These are phyloP conservation scores for Monosporascus sp. DNA, from an alignment of 2,329 filamentous ascomycete genomes.

Conservation along the genomic window DNA sequence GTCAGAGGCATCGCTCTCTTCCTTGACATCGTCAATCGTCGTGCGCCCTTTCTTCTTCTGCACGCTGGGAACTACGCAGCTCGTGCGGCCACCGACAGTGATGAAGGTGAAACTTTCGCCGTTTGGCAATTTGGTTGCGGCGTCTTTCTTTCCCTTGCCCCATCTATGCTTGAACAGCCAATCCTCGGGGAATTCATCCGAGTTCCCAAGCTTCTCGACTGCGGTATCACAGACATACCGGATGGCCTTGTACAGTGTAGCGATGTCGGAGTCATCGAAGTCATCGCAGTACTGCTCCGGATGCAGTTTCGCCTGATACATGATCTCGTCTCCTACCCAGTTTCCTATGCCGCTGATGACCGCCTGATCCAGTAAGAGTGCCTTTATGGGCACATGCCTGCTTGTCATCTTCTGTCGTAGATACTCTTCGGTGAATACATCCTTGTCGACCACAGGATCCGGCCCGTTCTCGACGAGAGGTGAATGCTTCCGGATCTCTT, in stretches of 20 bases:
- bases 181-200: constrained; percentile 73
- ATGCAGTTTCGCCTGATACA: constrained; percentile 84
- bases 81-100: constrained; percentile 86
- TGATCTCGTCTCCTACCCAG: constrained; percentile 92
- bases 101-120: constrained; percentile 82
- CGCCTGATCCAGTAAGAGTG: constrained; percentile 78
- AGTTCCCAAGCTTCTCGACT: constrained; percentile 73
- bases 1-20: constrained; percentile 14
- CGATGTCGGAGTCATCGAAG: constrained; percentile 66
- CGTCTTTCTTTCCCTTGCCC: constrained; percentile 78
- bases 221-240: constrained; percentile 75
- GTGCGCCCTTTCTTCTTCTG: constrained; percentile 69
- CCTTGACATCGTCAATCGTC: constrained; percentile 33
- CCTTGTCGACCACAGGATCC: constrained; percentile 80
- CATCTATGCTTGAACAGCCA: constrained; percentile 90
- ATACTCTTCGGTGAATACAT: constrained; percentile 71
- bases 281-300: constrained; percentile 91
- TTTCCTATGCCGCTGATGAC: constrained; percentile 92
- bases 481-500: constrained; percentile 67
- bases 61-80: constrained; percentile 75
- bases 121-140: constrained; percentile 63
- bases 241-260: constrained; percentile 65
- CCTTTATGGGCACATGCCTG: constrained; percentile 84
- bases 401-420: constrained; percentile 63
- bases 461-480: constrained; percentile 90